Base-by-base conservation (phyloP, 441 rosid genomes). In the Erodium trifolium region DNA sequence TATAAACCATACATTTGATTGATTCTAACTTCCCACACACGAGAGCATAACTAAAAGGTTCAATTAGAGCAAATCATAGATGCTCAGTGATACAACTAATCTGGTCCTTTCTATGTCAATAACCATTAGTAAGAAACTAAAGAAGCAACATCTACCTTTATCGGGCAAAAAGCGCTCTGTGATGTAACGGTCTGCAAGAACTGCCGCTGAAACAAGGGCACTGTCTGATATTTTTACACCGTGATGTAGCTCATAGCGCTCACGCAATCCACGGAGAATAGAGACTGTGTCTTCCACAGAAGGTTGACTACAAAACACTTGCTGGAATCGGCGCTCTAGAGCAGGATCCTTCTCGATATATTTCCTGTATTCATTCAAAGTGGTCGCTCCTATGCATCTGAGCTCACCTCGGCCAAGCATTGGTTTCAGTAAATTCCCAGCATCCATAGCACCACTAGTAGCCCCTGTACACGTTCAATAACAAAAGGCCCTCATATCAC, bases 341-440 rank as follows among this genome's bases (percentile, higher is more conserved):
- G 98, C 97, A 59, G 93, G 93, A 72, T 93, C 97, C 71, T 83
- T 89, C 86, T 93, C 99, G 70, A 93, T 83, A 79, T 93, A 88
- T 74, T 83, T 79, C 68, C 97, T 80, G 82, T 91, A 89, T 77
- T 89, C 99, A 76, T 93, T 94, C 16, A 88, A 66, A 55, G 99
- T 93, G 29, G 99, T 93, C 67, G 97, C 94, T 70, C 97, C 97
- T 77, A 93, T 91, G 81, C 97, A 93, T 91, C 88, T 90, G 70
- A 92, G 76, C 86, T 92, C 96, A 80, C 99, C 97, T 80, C 99
- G 85, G 39, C 96, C 98, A 69, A 94, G 99, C 68, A 94, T 82
- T 57, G 99, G 99, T 82, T 94, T 94, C 76, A 94, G 76, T 35
- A 94, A 83, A 83, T 94, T 94, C 67, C 97, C 99, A 72, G 96